These are phyloP conservation scores for Rhizodiscina lignyota DNA, from an alignment of 495 filamentous ascomycete genomes.

Conservation along the genomic window DNA sequence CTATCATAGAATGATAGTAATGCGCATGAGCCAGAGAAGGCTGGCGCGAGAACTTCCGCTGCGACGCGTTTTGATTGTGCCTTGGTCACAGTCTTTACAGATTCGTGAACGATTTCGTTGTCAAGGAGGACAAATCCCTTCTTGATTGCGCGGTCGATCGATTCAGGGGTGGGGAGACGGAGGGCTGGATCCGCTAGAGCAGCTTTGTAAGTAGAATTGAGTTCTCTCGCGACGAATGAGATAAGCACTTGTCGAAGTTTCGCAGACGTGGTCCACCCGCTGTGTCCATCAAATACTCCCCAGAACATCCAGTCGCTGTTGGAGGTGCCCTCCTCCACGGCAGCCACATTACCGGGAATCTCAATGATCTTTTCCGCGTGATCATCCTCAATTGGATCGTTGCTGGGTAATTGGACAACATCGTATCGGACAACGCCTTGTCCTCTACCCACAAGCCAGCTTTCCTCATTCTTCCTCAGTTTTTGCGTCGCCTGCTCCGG, in stretches of 20 bases:
- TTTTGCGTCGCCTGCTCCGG: conserved; percentile 88
- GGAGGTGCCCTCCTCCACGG: conserved; percentile 30
- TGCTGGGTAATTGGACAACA: conserved; percentile 84
- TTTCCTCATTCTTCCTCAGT: conserved; percentile 75
- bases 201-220: conserved; percentile 82
- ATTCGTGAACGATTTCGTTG: conserved; percentile 81
- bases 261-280: conserved; percentile 95
- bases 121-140: conserved; percentile 77
- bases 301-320: conserved; percentile 98
- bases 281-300: conserved; percentile 96
- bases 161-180: conserved; percentile 46
- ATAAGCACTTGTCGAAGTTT: conserved; percentile 88
- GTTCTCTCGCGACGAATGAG: conserved; percentile 77
- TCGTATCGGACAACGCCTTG: conserved; percentile 90
- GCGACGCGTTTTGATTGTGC: conserved; percentile 73
- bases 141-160: conserved; percentile 85
- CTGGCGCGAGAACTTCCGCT: conserved; percentile 81
- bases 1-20: conserved; percentile 93
- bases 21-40: conserved; percentile 88
- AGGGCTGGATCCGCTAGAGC: conserved; percentile 44
- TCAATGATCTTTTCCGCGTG: conserved; percentile 96
- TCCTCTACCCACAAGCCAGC: conserved; percentile 77
- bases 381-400: conserved; percentile 97
- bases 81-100: conserved; percentile 73
- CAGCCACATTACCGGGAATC: conserved; percentile 42